Conservation (phyloP, 2,329 filamentous ascomycete genomes). For the Leptoxyphium fumago region DNA sequence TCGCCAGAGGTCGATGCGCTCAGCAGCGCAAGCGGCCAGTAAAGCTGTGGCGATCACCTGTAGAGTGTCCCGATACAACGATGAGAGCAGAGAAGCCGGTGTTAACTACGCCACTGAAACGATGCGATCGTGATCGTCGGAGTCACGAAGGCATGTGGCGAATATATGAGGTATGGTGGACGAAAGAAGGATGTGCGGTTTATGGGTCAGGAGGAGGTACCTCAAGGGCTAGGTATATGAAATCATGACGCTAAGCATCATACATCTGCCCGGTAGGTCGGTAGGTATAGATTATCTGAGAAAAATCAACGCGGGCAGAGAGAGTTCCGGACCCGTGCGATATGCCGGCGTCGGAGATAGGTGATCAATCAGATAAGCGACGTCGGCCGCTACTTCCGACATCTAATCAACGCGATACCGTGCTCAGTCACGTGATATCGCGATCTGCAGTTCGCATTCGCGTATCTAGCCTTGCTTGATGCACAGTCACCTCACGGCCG, state of each 20-base stretch:
- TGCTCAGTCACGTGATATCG: too few species aligned
- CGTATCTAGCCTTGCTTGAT: too few species aligned
- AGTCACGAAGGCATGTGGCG: neutral
- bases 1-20: conserved; percentile 4
- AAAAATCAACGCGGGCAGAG: neutral
- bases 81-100: neutral
- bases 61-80: too few species aligned
- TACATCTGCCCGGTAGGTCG: too few species aligned
- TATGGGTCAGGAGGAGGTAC: neutral
- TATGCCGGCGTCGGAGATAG: neutral
- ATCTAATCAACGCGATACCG: too few species aligned
- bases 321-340: neutral
- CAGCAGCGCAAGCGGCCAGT: conserved; percentile 6
- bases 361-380: neutral
- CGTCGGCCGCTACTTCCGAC: too few species aligned
- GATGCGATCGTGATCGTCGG: neutral
- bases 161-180: neutral
- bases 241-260: neutral
- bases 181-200: neutral
- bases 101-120: neutral
- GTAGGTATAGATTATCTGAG: too few species aligned
- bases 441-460: too few species aligned
- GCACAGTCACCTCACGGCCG: too few species aligned
- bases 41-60: neutral
- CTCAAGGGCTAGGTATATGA: neutral